A percentile compares a stretch with the other conserved stretches of the same genome.
These are phyloP conservation scores for Xylaria multiplex DNA, from an alignment of 2,329 filamentous ascomycete species.

Conservation along the genomic window DNA sequence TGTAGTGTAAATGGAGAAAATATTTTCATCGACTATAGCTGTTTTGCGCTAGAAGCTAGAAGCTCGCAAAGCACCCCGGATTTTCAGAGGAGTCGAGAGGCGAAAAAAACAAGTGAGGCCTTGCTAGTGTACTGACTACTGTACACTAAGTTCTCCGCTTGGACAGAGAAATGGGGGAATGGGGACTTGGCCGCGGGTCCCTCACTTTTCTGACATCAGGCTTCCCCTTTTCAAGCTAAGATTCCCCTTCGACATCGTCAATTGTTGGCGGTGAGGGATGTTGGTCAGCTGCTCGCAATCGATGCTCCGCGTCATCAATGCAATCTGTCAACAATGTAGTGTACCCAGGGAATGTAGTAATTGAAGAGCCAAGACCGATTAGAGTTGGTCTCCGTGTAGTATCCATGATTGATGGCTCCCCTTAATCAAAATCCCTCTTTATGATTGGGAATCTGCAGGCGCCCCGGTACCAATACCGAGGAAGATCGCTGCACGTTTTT, in stretches of 20 bases:
- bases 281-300: conserved; percentile 24
- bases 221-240: conserved; percentile 24
- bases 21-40: conserved; percentile 10
- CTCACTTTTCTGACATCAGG: conserved; percentile 20
- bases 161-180: conserved; percentile 24
- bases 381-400: conserved; percentile 7
- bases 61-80: conserved; percentile 26
- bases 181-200: conserved; percentile 19
- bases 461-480: conserved; percentile 5
- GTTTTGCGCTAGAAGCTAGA: conserved; percentile 14
- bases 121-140: conserved; percentile 9
- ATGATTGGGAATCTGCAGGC: conserved; percentile 5
- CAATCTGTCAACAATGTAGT: conserved; percentile 19
- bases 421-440: conserved; percentile 12
- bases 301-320: conserved; percentile 27
- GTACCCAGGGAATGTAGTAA: conserved; percentile 22
- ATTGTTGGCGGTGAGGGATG: conserved; percentile 32
- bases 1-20: conserved; percentile 12
- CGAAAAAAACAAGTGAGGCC: background rate
- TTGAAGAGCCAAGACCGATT: conserved; percentile 19
- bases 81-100: conserved; percentile 19
- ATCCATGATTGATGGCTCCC: conserved; percentile 1
- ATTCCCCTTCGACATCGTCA: conserved; percentile 25
- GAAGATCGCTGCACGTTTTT: conserved; percentile 19
- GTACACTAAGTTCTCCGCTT: conserved; percentile 25